phyloP scores from a whole-genome alignment of 345 rosid genomes.

The Atalantia buxifolia region DNA sequence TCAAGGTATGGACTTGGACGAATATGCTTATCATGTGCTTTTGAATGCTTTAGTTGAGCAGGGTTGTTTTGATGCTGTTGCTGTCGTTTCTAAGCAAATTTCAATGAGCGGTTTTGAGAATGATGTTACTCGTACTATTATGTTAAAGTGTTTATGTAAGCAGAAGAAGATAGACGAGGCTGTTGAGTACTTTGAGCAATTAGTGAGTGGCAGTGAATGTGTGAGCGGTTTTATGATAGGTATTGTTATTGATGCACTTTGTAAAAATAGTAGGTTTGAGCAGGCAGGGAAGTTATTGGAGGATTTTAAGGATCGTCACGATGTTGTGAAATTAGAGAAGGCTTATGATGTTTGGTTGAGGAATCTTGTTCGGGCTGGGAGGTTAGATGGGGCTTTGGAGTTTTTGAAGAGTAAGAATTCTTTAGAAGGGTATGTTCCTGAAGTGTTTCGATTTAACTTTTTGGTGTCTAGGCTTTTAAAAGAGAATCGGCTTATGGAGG shows the following conservation, averaged over 20 bases:
- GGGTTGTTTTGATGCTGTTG: constrained; percentile 44
- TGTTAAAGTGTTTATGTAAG: constrained; percentile 63
- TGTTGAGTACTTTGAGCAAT: constrained; percentile 39
- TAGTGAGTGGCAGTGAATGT: constrained; percentile 20
- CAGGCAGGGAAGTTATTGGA: constrained; percentile 55
- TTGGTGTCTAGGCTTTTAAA: constrained; percentile 54
- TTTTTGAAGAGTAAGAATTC: constrained; percentile 51
- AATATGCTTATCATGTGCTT: constrained; percentile 55
- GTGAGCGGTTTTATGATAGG: constrained; percentile 33
- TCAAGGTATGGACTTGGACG: constrained; percentile 70
- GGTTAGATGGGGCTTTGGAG: constrained; percentile 45
- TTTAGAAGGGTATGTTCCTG: constrained; percentile 52
- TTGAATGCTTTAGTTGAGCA: constrained; percentile 74
- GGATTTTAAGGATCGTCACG: constrained; percentile 38
- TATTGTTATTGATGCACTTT: constrained; percentile 48
- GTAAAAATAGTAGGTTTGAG: constrained; percentile 37
- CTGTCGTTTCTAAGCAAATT: constrained; percentile 55
- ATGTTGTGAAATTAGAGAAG: constrained; percentile 35
- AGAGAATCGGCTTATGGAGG: constrained; percentile 55
- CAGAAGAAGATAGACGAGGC: constrained; percentile 58
- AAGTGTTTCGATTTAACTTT: constrained; percentile 49
- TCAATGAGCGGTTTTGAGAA: constrained; percentile 40
- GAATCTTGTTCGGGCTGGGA: constrained; percentile 46
- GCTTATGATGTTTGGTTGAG: constrained; percentile 63
- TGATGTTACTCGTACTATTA: constrained; percentile 43